Evolutionary conservation across 306 rosid species (phyloP), one percentile per base, ranked within the genome.

Genomic region (Trifolium repens): DNA sequence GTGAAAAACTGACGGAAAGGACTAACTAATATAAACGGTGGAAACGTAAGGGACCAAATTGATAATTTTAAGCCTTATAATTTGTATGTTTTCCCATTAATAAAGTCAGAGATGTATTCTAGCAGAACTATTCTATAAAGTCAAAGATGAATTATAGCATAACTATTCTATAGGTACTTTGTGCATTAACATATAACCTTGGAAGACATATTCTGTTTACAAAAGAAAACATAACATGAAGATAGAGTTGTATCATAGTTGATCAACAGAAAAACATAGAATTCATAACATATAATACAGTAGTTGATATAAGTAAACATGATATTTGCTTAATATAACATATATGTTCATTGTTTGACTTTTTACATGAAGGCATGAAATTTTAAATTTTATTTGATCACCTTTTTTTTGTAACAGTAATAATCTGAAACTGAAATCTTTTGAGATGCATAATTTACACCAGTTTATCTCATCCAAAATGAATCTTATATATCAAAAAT

Each of bases 61-160:
- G n/a, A n/a, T n/a, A n/a, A n/a, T n/a, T n/a, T n/a, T n/a, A n/a
- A n/a, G n/a, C n/a, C n/a, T n/a, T 22, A 22, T 22, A 22, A 22
- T 22, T 22, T 22, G 24, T 22, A 22, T 61, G 67, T 4, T 62
- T 74, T 60, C 60, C 11, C 15, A 67, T 67, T 68, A 67, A 49
- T 47, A 17, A 65, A 52, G 37, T 65, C 53, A 53, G 15, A 19
- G 53, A 43, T 52, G 80, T 4, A 70, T 42, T 44, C 59, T 40
- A 52, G 39, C 60, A 69, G 1, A 75, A 37, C n/a, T 32, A 79
- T 22, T 22, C 24, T 22, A 49, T 37, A 17, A 65, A 52, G 37
- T 65, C 53, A 53, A 19, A 19, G 62, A 43, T 52, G 80, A 2
- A 70, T 42, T 44, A 60, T 40, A 52, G 39, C 67, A 69, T 0